phyloP scores from a whole-genome alignment of 768 basidiomycete species.

The Tephrocybe sp. region DNA sequence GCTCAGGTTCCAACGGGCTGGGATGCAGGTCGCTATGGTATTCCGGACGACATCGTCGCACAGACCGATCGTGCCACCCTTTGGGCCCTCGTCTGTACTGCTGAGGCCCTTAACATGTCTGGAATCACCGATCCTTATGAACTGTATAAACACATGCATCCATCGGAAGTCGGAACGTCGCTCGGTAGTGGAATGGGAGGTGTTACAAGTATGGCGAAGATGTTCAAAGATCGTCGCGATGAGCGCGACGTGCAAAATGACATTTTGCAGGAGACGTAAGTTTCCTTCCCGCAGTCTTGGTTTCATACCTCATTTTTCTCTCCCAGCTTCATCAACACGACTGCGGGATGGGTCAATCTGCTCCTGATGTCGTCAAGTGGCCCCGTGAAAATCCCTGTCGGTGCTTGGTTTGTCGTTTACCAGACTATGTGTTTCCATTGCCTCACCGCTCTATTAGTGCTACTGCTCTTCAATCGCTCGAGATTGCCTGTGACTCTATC shows the following conservation, averaged over 20 bases:
- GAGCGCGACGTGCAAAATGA: constrained; percentile 99
- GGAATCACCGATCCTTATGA: constrained; percentile 99
- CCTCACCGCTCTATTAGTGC: constrained; percentile 50
- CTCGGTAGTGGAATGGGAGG: constrained; percentile 99
- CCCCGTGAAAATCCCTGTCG: constrained; percentile 98
- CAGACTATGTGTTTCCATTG: constrained; percentile 7
- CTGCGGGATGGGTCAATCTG: constrained; percentile 97
- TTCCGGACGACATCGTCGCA: constrained; percentile 93
- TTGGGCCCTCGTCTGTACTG: constrained; percentile 93
- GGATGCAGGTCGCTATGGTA: constrained; percentile 95
- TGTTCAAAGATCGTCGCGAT: constrained; percentile 99
- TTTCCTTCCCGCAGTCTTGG: constrained; percentile 15
- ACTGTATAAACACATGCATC: constrained; percentile 94
- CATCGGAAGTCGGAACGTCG: constrained; percentile 92
- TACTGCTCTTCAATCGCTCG: constrained; percentile 95
- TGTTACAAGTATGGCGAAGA: constrained; percentile 83
- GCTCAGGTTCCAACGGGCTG: constrained; percentile 98
- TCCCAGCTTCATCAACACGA: constrained; percentile 94
- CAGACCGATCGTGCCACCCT: constrained; percentile 92
- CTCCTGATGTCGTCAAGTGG: constrained; percentile 94
- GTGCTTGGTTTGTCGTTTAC: constrained; percentile 75
- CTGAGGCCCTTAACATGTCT: constrained; percentile 95
- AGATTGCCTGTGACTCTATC: constrained; percentile 97
- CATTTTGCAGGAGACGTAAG: constrained; percentile 96
- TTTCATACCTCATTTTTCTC: constrained; percentile 7